phyloP scores from a whole-genome alignment of 768 basidiomycete species.

The Suillus variegatus region DNA sequence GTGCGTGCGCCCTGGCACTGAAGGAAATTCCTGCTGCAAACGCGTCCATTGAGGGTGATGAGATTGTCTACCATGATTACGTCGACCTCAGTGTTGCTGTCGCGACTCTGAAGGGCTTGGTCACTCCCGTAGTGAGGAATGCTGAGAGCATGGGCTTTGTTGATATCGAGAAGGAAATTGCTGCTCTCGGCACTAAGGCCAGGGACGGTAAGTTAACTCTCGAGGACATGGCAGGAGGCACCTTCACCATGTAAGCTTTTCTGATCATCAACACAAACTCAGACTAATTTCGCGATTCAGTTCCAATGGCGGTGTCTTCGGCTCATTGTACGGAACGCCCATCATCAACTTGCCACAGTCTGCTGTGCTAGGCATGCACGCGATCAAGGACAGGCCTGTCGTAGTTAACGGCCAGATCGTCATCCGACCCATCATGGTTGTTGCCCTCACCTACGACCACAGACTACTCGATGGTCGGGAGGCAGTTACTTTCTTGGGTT shows the following conservation, averaged over 20 bases:
- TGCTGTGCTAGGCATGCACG: slow-evolving; percentile 95
- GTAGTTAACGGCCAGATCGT: slow-evolving; percentile 96
- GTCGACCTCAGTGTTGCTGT: slow-evolving; percentile 96
- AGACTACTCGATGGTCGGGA: slow-evolving; percentile 94
- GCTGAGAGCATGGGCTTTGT: slow-evolving; percentile 84
- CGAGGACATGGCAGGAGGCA: slow-evolving; percentile 97
- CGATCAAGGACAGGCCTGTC: slow-evolving; percentile 88
- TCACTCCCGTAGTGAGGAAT: slow-evolving; percentile 94
- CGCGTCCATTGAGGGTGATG: slow-evolving; percentile 91
- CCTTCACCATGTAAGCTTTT: slow-evolving; percentile 90
- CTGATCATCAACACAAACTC: background rate
- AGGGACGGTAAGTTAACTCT: slow-evolving; percentile 91
- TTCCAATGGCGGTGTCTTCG: slow-evolving; percentile 99
- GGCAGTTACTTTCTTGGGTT: slow-evolving; percentile 96
- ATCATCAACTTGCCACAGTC: slow-evolving; percentile 97
- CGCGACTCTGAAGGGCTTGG: slow-evolving; percentile 95
- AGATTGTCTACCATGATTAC: slow-evolving; percentile 90
- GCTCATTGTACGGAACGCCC: slow-evolving; percentile 95
- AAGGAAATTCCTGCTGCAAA: slow-evolving; percentile 94
- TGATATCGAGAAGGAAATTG: slow-evolving; percentile 92
- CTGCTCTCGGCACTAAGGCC: slow-evolving; percentile 91
- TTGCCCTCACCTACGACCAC: slow-evolving; percentile 94
- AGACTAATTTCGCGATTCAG: slow-evolving; percentile 39
- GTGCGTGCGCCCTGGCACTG: slow-evolving; percentile 80
- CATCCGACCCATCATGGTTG: slow-evolving; percentile 95